Conservation (phyloP, 176 grass and related monocot genomes). For the Urochloa ruziziensis region DNA sequence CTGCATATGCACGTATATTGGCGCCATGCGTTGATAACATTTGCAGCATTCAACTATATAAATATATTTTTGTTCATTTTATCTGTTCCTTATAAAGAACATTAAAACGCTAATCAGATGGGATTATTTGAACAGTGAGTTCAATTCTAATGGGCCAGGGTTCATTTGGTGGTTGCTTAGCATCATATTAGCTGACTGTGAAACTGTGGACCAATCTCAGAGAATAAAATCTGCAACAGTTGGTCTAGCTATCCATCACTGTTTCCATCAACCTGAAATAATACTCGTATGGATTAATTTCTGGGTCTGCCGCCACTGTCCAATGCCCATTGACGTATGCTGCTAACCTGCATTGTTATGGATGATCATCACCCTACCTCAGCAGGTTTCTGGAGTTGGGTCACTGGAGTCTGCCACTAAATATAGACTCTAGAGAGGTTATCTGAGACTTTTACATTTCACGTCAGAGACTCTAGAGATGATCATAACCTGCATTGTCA, state of each 20-base stretch:
- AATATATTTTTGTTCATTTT: not conserved
- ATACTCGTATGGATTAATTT: not conserved
- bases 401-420: not conserved
- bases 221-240: not conserved
- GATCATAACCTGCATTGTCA: no score
- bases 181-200: not conserved
- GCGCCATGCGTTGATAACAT: not conserved
- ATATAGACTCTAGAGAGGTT: not conserved
- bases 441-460: no score
- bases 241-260: not conserved
- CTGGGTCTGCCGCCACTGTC: not conserved
- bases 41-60: not conserved
- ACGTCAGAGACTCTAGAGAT: no score
- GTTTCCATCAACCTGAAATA: not conserved
- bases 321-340: not conserved
- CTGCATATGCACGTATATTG: conserved; percentile 24
- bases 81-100: not conserved
- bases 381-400: not conserved
- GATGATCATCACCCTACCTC: not conserved
- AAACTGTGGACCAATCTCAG: not conserved
- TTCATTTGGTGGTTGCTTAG: not conserved
- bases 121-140: not conserved
- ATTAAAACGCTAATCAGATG: not conserved
- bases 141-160: not conserved
- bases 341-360: not conserved